Percentiles rank a stretch among this genome's conserved stretches.
Evolutionary conservation across 2,329 filamentous ascomycete species (phyloP).

Genomic region (Pleurostoma richardsiae): DNA sequence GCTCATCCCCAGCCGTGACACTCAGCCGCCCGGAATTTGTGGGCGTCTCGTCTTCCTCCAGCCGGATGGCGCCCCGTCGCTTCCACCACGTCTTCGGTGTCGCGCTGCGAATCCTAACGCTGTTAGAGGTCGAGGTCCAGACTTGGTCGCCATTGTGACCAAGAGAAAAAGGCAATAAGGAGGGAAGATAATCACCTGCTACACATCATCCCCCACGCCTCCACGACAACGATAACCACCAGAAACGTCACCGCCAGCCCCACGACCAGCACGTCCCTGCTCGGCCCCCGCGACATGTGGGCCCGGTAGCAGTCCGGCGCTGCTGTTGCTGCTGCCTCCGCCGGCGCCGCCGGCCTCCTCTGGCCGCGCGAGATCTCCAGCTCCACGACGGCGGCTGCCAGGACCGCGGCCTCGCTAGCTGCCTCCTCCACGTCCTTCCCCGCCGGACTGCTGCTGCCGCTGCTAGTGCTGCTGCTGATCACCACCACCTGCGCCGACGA

Average conservation of each 20-base stretch:
- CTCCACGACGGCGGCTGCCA: neutral
- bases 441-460: neutral
- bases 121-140: too few relatives aligned
- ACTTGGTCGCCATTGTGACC: neutral
- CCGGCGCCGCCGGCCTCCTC: neutral
- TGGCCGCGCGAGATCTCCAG: neutral
- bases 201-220: conserved; percentile 14
- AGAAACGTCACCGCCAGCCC: conserved; percentile 21
- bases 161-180: neutral
- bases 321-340: neutral
- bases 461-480: neutral
- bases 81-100: neutral
- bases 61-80: conserved; percentile 7
- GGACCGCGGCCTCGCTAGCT: neutral
- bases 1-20: too few relatives aligned
- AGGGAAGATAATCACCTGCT: conserved; percentile 13
- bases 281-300: conserved; percentile 10
- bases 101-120: conserved; percentile 6
- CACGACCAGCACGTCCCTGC: conserved; percentile 23
- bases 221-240: conserved; percentile 19
- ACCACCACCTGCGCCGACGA: neutral
- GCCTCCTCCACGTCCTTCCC: neutral
- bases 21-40: neutral
- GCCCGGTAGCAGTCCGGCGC: conserved; percentile 13
- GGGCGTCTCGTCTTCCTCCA: conserved; percentile 5